Evolutionary conservation across 2,329 filamentous ascomycete genomes (phyloP).

Genomic region (Chrysoporthe cubensis): DNA sequence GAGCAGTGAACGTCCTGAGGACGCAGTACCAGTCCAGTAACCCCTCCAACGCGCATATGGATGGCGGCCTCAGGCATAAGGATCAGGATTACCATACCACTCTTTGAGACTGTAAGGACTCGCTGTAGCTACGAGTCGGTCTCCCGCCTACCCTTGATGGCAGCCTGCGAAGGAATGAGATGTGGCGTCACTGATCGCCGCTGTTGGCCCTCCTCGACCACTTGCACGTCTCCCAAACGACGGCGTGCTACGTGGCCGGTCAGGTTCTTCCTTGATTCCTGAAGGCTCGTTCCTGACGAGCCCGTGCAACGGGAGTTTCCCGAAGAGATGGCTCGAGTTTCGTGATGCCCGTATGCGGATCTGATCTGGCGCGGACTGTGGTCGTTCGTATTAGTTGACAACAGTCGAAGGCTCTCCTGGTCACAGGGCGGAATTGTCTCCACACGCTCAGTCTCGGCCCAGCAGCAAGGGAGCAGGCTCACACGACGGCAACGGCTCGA

Average conservation of each 20-base stretch:
- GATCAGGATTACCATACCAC: too few relatives aligned
- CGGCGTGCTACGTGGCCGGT: not conserved
- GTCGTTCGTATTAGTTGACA: not conserved
- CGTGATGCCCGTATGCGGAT: not conserved
- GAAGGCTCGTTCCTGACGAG: not conserved
- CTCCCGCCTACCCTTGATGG: not conserved
- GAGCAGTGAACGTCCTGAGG: not conserved
- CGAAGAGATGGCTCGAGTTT: not conserved
- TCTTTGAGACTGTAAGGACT: too few relatives aligned
- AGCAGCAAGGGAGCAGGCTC: not conserved
- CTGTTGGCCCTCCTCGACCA: not conserved
- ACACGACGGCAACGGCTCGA: not conserved
- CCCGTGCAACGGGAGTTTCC: constrained; percentile 5
- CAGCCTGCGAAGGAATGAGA: not conserved
- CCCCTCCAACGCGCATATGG: not conserved
- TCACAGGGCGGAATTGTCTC: not conserved
- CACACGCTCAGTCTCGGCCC: not conserved
- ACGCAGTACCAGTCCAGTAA: not conserved
- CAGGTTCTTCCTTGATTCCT: not conserved
- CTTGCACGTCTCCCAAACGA: not conserved
- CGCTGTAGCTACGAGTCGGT: too few relatives aligned
- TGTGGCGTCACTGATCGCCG: not conserved
- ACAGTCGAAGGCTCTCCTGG: not conserved
- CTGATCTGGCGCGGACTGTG: not conserved
- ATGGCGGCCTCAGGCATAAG: too few relatives aligned